phyloP scores from a whole-genome alignment of 768 basidiomycete genomes.

The Tremella fuciformis region DNA sequence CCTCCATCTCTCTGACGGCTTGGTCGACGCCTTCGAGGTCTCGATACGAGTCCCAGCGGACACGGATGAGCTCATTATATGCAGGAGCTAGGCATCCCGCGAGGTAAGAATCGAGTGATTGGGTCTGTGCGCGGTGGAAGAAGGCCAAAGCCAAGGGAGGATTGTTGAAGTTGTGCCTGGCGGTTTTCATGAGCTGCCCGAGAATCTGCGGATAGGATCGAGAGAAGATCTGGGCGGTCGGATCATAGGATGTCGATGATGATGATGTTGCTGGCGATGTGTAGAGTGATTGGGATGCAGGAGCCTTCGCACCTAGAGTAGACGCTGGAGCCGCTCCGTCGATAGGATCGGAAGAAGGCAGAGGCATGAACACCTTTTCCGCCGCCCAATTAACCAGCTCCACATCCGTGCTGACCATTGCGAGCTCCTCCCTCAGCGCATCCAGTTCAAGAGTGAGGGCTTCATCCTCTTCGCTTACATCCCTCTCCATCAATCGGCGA shows the following conservation, averaged over 20 bases:
- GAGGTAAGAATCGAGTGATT: conserved; percentile 76
- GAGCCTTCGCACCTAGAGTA: too few species aligned
- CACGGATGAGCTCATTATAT: conserved; percentile 82
- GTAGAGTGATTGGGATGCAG: too few species aligned
- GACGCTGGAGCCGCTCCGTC: too few species aligned
- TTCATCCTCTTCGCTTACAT: conserved; percentile 20
- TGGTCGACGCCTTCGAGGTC: conserved; percentile 72
- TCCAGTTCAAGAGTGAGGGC: conserved; percentile 35
- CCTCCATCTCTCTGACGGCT: conserved; percentile 74
- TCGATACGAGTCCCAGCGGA: conserved; percentile 79
- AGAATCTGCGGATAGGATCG: conserved; percentile 72
- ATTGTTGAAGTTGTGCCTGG: conserved; percentile 73
- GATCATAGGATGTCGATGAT: too few species aligned
- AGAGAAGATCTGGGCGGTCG: conserved; percentile 32
- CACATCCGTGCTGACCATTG: conserved; percentile 24
- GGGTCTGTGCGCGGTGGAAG: conserved; percentile 72
- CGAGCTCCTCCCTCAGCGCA: conserved; percentile 43
- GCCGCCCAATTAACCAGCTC: conserved; percentile 40
- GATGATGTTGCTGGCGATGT: too few species aligned
- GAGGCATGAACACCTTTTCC: conserved; percentile 26
- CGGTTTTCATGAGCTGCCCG: conserved; percentile 70
- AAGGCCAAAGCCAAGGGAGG: conserved; percentile 78
- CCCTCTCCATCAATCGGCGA: conserved; percentile 10
- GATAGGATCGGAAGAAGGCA: neutral
- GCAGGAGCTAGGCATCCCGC: conserved; percentile 82